These are phyloP conservation scores for Linnemannia hyalina DNA, from an alignment of 192 early-diverging fungal genomes.

Conservation along the genomic window DNA sequence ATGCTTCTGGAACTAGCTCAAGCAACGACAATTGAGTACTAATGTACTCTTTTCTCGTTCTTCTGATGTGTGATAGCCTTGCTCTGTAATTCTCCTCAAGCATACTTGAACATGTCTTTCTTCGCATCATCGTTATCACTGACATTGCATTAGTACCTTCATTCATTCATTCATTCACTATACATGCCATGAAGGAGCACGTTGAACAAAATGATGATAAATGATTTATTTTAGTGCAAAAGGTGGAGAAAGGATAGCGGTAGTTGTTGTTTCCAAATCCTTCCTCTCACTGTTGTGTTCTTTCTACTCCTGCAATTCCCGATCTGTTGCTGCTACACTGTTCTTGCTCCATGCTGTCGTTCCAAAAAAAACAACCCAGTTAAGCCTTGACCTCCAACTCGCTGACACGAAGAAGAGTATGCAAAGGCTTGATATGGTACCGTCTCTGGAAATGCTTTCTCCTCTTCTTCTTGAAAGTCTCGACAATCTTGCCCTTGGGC, in stretches of 20 bases:
- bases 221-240: background rate
- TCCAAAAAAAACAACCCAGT: background rate
- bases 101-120: background rate
- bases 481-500: slow-evolving; percentile 77
- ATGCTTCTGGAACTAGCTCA: slow-evolving; percentile 1
- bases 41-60: background rate
- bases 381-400: slow-evolving; percentile 72
- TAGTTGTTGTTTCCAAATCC: background rate
- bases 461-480: slow-evolving; percentile 85
- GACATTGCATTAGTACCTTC: background rate
- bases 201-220: background rate
- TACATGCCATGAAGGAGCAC: background rate
- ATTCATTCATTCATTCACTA: background rate
- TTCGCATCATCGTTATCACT: background rate
- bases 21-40: background rate
- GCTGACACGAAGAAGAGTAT: slow-evolving; percentile 81
- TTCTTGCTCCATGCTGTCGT: background rate
- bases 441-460: slow-evolving; percentile 81
- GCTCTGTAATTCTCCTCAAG: background rate
- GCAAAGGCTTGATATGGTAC: slow-evolving; percentile 76
- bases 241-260: background rate
- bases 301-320: background rate
- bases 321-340: background rate
- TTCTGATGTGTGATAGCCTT: background rate
- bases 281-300: background rate